A percentile compares a stretch with the other conserved stretches of the same genome.
These are phyloP conservation scores for Monosporascus sp. DNA, from an alignment of 2,329 filamentous ascomycete species.

Conservation along the genomic window DNA sequence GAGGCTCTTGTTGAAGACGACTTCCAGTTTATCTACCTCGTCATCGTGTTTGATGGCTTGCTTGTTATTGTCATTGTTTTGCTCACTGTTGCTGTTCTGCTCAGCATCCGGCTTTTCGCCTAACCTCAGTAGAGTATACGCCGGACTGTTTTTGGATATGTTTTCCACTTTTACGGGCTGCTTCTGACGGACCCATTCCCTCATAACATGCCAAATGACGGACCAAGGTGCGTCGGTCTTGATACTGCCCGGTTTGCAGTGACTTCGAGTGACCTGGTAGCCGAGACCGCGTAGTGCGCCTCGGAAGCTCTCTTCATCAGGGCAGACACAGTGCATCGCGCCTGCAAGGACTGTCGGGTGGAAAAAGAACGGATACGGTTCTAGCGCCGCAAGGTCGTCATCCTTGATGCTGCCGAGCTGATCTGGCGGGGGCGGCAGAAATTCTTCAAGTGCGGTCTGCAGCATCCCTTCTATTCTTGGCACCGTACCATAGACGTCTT, in stretches of 20 bases:
- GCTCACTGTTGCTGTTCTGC: slow-evolving; percentile 11
- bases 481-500: slow-evolving; percentile 71
- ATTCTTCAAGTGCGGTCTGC: slow-evolving; percentile 78
- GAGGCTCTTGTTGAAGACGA: slow-evolving; percentile 71
- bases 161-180: slow-evolving; percentile 69
- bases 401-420: slow-evolving; percentile 21
- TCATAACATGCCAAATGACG: slow-evolving; percentile 87
- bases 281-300: slow-evolving; percentile 78
- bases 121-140: slow-evolving; percentile 61
- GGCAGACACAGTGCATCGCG: slow-evolving; percentile 72
- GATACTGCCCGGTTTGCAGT: slow-evolving; percentile 83
- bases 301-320: slow-evolving; percentile 71
- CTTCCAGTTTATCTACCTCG: slow-evolving; percentile 32
- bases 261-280: slow-evolving; percentile 78
- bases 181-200: slow-evolving; percentile 82
- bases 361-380: slow-evolving; percentile 83
- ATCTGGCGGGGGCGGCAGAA: slow-evolving; percentile 29
- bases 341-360: slow-evolving; percentile 69
- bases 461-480: slow-evolving; percentile 88
- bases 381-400: slow-evolving; percentile 58
- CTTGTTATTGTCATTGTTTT: slow-evolving; percentile 26
- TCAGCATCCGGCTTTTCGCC: slow-evolving; percentile 30
- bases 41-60: slow-evolving; percentile 16
- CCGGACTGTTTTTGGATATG: slow-evolving; percentile 65
- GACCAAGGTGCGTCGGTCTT: slow-evolving; percentile 92